Evolutionary conservation across 2,329 filamentous ascomycete genomes (phyloP).

Genomic region (Verticillium dahliae): DNA sequence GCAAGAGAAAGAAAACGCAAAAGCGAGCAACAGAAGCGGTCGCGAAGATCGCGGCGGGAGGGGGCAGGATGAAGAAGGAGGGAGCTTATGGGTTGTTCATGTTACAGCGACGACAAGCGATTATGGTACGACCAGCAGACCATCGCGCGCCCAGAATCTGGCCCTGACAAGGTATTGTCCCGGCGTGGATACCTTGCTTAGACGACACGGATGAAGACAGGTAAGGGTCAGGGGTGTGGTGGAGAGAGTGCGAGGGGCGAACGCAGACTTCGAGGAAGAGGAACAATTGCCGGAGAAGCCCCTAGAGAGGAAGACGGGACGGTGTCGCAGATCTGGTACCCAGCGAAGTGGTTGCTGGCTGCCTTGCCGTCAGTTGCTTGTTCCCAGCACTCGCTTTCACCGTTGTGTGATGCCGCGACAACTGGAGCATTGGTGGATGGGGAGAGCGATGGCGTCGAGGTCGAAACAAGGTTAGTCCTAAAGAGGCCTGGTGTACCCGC

Average conservation of each 20-base stretch:
- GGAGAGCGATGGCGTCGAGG: background rate
- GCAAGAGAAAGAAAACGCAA: conserved; percentile 7
- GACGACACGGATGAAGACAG: conserved; percentile 1
- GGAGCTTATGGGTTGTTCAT: background rate
- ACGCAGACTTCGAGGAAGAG: background rate
- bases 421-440: background rate
- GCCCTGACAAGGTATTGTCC: conserved; percentile 3
- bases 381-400: background rate
- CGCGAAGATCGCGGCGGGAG: background rate
- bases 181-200: conserved; percentile 4
- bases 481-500: background rate
- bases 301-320: background rate
- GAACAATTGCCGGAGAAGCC: background rate
- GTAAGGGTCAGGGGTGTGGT: background rate
- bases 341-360: background rate
- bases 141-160: background rate
- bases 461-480: background rate
- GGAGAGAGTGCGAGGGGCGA: background rate
- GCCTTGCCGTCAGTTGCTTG: background rate
- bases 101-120: background rate
- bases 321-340: background rate
- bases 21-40: conserved; percentile 1
- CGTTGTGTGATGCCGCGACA: background rate
- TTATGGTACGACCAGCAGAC: conserved; percentile 1
- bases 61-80: background rate